These are phyloP conservation scores for Emergomyces africanus DNA, from an alignment of 2,329 filamentous ascomycete genomes.

Conservation along the genomic window DNA sequence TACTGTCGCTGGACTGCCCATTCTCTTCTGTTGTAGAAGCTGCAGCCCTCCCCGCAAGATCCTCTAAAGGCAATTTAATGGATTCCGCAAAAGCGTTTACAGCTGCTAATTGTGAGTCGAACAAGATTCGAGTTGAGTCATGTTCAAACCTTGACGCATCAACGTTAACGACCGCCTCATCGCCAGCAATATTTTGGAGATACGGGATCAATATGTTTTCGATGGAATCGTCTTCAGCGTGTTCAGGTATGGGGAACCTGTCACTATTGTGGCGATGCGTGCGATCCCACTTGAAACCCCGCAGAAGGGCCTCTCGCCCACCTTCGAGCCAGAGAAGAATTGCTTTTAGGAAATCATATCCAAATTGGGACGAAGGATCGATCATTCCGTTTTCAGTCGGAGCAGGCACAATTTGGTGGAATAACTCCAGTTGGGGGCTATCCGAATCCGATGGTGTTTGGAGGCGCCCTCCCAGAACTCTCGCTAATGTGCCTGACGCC, in stretches of 20 bases:
- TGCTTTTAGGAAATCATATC: constrained; percentile 53
- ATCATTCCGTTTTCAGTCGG: constrained; percentile 30
- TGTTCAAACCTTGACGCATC: constrained; percentile 46
- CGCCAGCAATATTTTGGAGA: constrained; percentile 40
- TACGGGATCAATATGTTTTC: constrained; percentile 48
- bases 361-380: constrained; percentile 38
- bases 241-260: constrained; percentile 41
- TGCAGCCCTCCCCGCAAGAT: constrained; percentile 32
- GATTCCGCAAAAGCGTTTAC: constrained; percentile 45
- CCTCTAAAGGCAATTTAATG: constrained; percentile 40
- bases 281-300: constrained; percentile 41
- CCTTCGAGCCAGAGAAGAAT: constrained; percentile 51
- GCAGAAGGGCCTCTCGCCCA: constrained; percentile 41
- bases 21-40: constrained; percentile 11
- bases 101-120: constrained; percentile 40
- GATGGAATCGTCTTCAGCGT: constrained; percentile 40
- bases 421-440: constrained; percentile 30
- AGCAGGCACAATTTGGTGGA: constrained; percentile 37
- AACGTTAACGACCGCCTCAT: constrained; percentile 40
- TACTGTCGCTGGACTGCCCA: background rate
- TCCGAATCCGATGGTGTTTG: constrained; percentile 30
- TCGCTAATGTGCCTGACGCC: constrained; percentile 45
- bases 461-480: constrained; percentile 42
- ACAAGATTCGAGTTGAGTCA: constrained; percentile 41
- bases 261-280: constrained; percentile 27